Evolutionary conservation across 495 filamentous ascomycete species (phyloP), one percentile per base, ranked within the genome.

Genomic region (Lasiosphaeria ovina): DNA sequence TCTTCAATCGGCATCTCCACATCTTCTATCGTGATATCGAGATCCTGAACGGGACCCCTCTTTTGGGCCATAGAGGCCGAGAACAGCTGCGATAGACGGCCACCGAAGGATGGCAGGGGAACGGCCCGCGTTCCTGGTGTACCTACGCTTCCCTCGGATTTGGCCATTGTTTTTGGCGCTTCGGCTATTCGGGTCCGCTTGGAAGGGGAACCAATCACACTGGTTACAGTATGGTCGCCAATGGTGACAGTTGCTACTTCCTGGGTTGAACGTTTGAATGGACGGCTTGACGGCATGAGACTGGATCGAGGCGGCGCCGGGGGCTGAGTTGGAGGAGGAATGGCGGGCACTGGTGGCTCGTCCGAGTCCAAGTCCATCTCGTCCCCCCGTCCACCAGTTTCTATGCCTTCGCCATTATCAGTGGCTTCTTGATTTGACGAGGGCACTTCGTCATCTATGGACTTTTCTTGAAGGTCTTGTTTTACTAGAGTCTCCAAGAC

Each of bases 211-310:
- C 81, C 79, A 51, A 83, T 77, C 32, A 77, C 66, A 40, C 73
- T 79, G 0, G 76, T 92, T 24, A 92, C 85, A 0, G 90, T 92
- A 44, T 83, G 85, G 55, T 89, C 82, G 3, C 91, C 93, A 56
- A 98, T 89, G 0, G 91, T 97, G 35, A 98, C 94, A 3, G 91
- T 97, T 35, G 93, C 92, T 53, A 87, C 77, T 68, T 92, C 88
- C n/a, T 81, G 77, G 6, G 83, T 81, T 10, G 78, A 70, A 36
- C 90, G 83, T 64, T 85, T 86, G 2, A 85, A 79, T 12, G 65
- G 58, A 11, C 64, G 72, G 38, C 67, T 50, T 24, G 45, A 52
- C 32, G 63, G 62, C 57, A 55, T 45, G 45, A 44, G 52, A 52
- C 54, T 59, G 44, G 54, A 59, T 56, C 60, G 70, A 14, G 64